Evolutionary conservation across 2,329 filamentous ascomycete species (phyloP).

Genomic region (Ophiostoma sp.): DNA sequence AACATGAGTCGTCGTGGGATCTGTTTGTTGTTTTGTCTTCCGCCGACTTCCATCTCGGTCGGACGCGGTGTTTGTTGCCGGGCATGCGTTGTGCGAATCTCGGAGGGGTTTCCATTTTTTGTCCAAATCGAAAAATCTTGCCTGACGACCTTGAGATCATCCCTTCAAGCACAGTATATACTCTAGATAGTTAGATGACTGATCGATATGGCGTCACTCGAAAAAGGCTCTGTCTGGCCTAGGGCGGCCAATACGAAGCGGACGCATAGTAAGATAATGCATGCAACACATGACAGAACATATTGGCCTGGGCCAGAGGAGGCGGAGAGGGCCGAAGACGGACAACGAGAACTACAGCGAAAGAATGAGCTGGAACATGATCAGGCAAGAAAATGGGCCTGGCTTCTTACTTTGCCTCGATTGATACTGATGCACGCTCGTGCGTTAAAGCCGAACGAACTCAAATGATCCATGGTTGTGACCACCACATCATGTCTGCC

Average conservation of each 20-base stretch:
- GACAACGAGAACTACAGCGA: conserved; percentile 6
- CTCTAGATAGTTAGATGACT: not conserved
- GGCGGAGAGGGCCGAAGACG: conserved; percentile 3
- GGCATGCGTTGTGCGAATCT: not conserved
- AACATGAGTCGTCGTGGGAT: too few species aligned
- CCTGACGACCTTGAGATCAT: too few species aligned
- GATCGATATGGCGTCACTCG: not conserved
- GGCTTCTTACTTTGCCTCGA: too few species aligned
- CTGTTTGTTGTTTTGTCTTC: too few species aligned
- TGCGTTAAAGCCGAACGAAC: too few species aligned
- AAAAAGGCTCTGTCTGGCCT: not conserved
- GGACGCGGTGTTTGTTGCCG: not conserved
- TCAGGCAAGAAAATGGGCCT: too few species aligned
- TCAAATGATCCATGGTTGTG: too few species aligned
- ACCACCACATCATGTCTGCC: too few species aligned
- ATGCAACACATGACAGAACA: not conserved
- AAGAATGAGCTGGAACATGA: not conserved
- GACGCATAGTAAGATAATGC: not conserved
- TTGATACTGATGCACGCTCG: not conserved
- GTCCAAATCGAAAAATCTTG: too few species aligned
- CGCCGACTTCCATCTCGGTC: not conserved
- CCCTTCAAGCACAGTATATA: not conserved
- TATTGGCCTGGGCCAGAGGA: not conserved
- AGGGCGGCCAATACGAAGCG: not conserved
- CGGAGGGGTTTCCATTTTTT: not conserved